These are phyloP conservation scores for Rosa chinensis DNA, from an alignment of 306 rosid species.

Conservation along the genomic window DNA sequence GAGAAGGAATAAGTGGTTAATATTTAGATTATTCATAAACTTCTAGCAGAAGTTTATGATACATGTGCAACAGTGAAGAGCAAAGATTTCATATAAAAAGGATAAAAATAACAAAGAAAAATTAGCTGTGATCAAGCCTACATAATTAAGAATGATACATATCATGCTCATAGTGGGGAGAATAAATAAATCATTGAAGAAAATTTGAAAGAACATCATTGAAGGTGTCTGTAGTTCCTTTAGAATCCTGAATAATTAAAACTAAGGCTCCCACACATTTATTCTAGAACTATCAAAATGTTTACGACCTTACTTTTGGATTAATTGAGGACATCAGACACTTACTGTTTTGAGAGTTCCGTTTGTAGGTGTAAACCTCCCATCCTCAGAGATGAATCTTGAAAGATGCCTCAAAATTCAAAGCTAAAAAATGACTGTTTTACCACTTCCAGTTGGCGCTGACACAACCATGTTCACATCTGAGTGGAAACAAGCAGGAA, in stretches of 20 bases:
- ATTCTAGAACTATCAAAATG: not conserved
- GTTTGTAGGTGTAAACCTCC: slow-evolving; percentile 55
- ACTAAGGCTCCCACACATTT: not conserved
- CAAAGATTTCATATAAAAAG: slow-evolving; percentile 16
- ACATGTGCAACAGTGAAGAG: slow-evolving; percentile 25
- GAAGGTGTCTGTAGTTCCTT: slow-evolving; percentile 9
- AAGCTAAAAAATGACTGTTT: slow-evolving; percentile 94
- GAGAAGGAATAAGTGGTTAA: slow-evolving; percentile 20
- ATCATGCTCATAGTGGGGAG: not conserved
- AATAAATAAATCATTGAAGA: not conserved
- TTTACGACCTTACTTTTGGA: not conserved
- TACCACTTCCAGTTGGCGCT: slow-evolving; percentile 98
- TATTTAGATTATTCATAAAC: slow-evolving; percentile 19
- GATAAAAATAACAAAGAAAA: not conserved
- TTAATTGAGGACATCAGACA: slow-evolving; percentile 14
- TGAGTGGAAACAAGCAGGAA: slow-evolving; percentile 84
- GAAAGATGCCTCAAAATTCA: slow-evolving; percentile 91
- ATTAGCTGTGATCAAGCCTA: not conserved
- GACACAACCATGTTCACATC: slow-evolving; percentile 89
- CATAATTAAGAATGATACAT: not conserved
- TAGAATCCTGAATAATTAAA: not conserved
- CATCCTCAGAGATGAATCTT: slow-evolving; percentile 62
- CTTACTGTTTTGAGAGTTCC: slow-evolving; percentile 95
- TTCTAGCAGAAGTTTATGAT: slow-evolving; percentile 30
- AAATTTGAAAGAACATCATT: not conserved